Evolutionary conservation across 179 eudicot species (phyloP).

Genomic region (Carnegiea gigantea): DNA sequence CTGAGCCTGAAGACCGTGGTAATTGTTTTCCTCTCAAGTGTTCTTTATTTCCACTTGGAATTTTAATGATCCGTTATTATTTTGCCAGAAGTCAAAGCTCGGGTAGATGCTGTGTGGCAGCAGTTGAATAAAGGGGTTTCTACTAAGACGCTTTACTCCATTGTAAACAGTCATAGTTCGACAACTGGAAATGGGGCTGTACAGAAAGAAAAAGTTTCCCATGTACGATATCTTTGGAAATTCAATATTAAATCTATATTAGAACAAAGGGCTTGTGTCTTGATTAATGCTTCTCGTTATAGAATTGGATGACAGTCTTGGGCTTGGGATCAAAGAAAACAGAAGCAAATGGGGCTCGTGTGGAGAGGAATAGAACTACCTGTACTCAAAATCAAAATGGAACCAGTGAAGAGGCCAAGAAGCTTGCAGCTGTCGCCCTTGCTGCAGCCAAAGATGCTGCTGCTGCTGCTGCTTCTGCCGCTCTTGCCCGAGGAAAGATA

Average conservation of each 20-base stretch:
- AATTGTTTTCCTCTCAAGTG: conserved; percentile 2
- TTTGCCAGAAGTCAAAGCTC: conserved; percentile 60
- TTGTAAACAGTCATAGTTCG: conserved; percentile 37
- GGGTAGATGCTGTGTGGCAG: conserved; percentile 51
- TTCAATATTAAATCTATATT: conserved; percentile 2
- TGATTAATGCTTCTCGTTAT: conserved; percentile 16
- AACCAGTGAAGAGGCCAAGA: conserved; percentile 68
- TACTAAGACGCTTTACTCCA: conserved; percentile 49
- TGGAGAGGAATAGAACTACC: conserved; percentile 26
- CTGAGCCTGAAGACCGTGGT: conserved; percentile 27
- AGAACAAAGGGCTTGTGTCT: neutral
- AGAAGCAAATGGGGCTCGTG: conserved; percentile 25
- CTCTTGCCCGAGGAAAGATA: conserved; percentile 61
- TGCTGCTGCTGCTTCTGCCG: conserved; percentile 46
- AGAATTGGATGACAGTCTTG: conserved; percentile 80
- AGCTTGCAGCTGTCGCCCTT: conserved; percentile 86
- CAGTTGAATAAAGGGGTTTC: conserved; percentile 83
- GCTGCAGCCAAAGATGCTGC: conserved; percentile 73
- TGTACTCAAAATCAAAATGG: conserved; percentile 52
- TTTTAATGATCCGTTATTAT: neutral
- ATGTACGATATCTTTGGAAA: conserved; percentile 33
- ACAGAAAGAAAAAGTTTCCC: conserved; percentile 38
- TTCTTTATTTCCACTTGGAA: neutral
- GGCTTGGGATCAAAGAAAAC: conserved; percentile 60
- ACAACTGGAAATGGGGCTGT: conserved; percentile 31